Evolutionary conservation across 345 rosid genomes (phyloP), one percentile per base, ranked within the genome.

Genomic region (Populus tremula): DNA sequence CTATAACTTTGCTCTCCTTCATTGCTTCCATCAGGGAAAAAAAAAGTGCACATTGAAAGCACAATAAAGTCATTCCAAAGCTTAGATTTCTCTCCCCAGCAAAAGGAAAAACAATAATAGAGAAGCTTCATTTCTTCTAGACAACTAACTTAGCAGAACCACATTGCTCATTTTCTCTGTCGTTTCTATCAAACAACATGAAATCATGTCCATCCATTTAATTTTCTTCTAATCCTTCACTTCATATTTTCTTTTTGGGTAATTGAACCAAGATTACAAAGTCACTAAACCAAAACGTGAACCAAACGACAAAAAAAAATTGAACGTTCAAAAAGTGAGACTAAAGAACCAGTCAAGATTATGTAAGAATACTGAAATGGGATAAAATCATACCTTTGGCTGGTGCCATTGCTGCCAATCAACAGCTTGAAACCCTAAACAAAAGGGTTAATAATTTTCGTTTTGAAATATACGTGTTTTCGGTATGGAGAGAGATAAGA

Each of bases 401-500:
- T 6, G 74, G 77, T 13, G 77, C 77, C 84, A 77, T 81, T 76
- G 77, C 77, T 21, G 45, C 66, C 39, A 56, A 27, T 29, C 38
- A n/a, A 63, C 23, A 66, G 36, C 67, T 41, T 36, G 67, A 64
- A 80, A 61, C 76, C 72, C 77, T 72, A 67, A 66, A 66, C 17
- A 29, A 66, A 29, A 2, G 38, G 33, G 20, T 29, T 6, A 17
- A 18, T 17, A 50, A 50, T 35, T 9, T 33, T 23, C 33, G n/a
- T 66, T 66, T 18, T 23, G 17, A 21, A 10, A 36, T 7, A 39
- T 23, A 17, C 20, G 54, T 20, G 29, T 35, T 23, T 31, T 13
- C 11, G 27, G 33, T 14, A 2, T 3, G 45, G 36, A 63, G 8
- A 25, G 41, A 31, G 4, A 43, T 10, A 33, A 33, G 23, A 23